Base-by-base conservation (phyloP, 352 stramenopile genomes). In the Peronospora destructor region DNA sequence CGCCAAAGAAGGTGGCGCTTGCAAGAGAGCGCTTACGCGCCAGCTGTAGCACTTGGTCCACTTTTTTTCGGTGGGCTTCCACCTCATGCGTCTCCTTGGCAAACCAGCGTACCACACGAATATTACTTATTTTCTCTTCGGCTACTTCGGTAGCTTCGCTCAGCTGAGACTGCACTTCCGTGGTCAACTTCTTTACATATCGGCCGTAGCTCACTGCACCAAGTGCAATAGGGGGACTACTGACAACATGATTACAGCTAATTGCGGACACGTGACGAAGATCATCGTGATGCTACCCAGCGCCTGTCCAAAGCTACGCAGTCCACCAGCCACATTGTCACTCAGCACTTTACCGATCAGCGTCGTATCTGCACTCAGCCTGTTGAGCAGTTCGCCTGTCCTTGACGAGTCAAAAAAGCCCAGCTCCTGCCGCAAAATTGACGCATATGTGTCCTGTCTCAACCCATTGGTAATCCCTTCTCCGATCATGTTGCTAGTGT, bases 291-390 rank as follows among this genome's bases (percentile, higher is more conserved):
- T 81, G 26, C 84, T 94, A 21, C 85, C 89, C 12, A 90, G 45
- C 12, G 65, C 76, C 56, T 97, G 93, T 9, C 91, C 83, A 5
- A 71, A 54, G 36, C 71, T 92, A 44, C 87, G 74, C 29, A 97
- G 56, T 6, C 76, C 89, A 10, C 72, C 34, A 2, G 71, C 67
- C 4, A 95, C 74, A 49, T 97, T 91, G 39, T 95, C 89, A 36
- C 90, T 97, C 37, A 98, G 62, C n/a, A 94, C 84, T 48, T 92
- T 94, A 33, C 95, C 88, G 38, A 98, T 81, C 23, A 96, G 64
- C 45, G 84, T 87, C 48, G 88, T 92, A 63, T 97, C 91, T 29
- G 86, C 81, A 28, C 89, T 91, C 8, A 97, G 59, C 0, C 91
- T 71, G 40, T 96, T 97, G 4, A 97, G 58, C 25, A 98, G 73